These are phyloP conservation scores for Pascua sp. DNA, from an alignment of 1,284 basidiomycete species.

Conservation along the genomic window DNA sequence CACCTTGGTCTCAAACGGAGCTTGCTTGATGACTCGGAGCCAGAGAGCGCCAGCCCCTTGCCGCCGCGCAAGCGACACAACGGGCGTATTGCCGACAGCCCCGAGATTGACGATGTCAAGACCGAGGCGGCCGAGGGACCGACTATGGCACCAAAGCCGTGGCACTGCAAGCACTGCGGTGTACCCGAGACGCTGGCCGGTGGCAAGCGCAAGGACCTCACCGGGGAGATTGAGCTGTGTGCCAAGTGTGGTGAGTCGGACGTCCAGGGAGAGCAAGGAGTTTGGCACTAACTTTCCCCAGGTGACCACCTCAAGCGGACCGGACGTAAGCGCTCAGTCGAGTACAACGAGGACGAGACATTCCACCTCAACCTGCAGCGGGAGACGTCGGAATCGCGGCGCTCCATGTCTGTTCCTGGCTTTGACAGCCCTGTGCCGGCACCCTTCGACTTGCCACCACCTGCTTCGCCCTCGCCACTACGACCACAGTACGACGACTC, in stretches of 20 bases:
- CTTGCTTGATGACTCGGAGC: constrained; percentile 29
- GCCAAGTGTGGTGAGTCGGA: constrained; percentile 73
- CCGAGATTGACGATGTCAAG: constrained; percentile 20
- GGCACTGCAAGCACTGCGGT: constrained; percentile 90
- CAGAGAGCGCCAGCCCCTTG: constrained; percentile 13
- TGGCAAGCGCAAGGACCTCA: constrained; percentile 77
- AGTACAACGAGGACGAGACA: constrained; percentile 55
- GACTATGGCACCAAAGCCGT: constrained; percentile 55
- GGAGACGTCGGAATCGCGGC: constrained; percentile 49
- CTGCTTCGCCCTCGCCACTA: constrained; percentile 4
- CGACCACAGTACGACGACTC: constrained; percentile 24
- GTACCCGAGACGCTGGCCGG: constrained; percentile 79
- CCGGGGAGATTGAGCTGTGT: constrained; percentile 80
- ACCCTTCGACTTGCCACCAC: constrained; percentile 11
- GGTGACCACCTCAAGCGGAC: constrained; percentile 20
- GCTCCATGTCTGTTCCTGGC: neutral
- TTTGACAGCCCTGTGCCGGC: constrained; percentile 7
- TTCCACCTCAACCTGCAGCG: constrained; percentile 59
- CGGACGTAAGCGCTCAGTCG: constrained; percentile 21
- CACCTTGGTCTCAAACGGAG: constrained; percentile 23
- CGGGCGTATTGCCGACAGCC: constrained; percentile 18
- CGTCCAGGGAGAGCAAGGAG: neutral
- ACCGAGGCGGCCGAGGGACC: constrained; percentile 3
- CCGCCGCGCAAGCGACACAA: constrained; percentile 27
- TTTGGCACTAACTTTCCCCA: neutral